Conservation (phyloP, 345 rosid species). For the Dipteronia sinensis region DNA sequence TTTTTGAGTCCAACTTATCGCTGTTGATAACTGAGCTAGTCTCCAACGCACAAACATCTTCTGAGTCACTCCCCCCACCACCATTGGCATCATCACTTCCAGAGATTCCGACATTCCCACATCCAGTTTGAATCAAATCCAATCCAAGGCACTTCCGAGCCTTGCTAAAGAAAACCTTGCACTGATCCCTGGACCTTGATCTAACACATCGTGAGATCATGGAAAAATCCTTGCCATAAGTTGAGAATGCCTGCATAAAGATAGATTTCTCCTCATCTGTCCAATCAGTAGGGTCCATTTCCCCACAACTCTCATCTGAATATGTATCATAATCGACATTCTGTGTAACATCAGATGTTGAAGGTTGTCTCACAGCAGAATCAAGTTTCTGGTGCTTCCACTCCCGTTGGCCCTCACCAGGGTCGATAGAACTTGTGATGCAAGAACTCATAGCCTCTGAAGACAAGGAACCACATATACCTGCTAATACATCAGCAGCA, state of each 20-base stretch:
- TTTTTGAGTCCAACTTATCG: conserved; percentile 45
- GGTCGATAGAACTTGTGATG: conserved; percentile 63
- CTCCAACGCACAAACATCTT: conserved; percentile 62
- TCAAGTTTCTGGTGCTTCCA: conserved; percentile 47
- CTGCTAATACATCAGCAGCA: conserved; percentile 87
- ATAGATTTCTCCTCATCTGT: conserved; percentile 82
- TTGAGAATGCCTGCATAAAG: conserved; percentile 70
- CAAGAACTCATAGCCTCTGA: conserved; percentile 92
- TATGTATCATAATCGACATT: conserved; percentile 80
- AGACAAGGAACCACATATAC: conserved; percentile 74
- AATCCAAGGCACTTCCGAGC: conserved; percentile 89
- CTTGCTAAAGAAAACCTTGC: conserved; percentile 91
- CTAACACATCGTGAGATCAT: conserved; percentile 62
- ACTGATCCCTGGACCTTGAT: conserved; percentile 81
- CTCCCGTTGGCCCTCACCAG: conserved; percentile 48
- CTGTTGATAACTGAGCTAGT: conserved; percentile 46
- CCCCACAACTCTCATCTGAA: conserved; percentile 93
- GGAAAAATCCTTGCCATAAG: conserved; percentile 84
- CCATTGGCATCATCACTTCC: conserved; percentile 62
- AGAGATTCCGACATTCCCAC: conserved; percentile 41
- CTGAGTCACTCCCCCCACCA: conserved; percentile 81
- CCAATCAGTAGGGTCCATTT: conserved; percentile 84
- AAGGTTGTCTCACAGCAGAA: conserved; percentile 44
- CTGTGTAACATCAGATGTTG: conserved; percentile 58
- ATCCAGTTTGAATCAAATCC: conserved; percentile 57